phyloP scores from a whole-genome alignment of 495 filamentous ascomycete species.

The Xylaria sp. region DNA sequence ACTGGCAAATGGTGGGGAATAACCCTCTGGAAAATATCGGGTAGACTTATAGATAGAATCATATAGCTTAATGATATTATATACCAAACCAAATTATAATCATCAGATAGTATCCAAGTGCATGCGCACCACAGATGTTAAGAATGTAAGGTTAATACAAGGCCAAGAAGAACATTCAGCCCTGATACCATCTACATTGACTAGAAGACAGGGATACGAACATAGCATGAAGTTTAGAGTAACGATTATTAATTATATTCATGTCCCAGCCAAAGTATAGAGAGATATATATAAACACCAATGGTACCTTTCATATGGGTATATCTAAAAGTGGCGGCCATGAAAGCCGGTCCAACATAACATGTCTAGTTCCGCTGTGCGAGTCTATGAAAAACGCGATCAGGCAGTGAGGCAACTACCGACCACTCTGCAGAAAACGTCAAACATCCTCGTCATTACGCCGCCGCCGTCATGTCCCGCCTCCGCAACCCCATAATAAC shows the following conservation, averaged over 20 bases:
- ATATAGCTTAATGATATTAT: background rate
- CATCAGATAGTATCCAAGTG: background rate
- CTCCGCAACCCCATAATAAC: background rate
- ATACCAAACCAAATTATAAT: background rate
- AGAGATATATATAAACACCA: background rate
- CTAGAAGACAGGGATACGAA: background rate
- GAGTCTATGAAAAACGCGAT: conserved; percentile 16
- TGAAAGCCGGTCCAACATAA: background rate
- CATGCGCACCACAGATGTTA: background rate
- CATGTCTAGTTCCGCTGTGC: conserved; percentile 5
- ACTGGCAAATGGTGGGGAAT: background rate
- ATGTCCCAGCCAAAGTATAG: conserved; percentile 13
- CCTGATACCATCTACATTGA: too few relatives aligned
- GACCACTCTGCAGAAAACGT: background rate
- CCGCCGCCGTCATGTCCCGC: background rate
- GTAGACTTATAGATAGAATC: background rate
- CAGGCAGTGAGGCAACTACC: conserved; percentile 8
- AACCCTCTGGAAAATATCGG: background rate
- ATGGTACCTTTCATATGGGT: conserved; percentile 15
- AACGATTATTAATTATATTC: conserved; percentile 7
- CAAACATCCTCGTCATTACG: conserved; percentile 9
- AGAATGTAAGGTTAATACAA: background rate
- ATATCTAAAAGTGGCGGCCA: conserved; percentile 14
- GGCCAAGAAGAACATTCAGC: background rate
- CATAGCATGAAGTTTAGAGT: background rate